Conservation (phyloP, 1,284 basidiomycete species). For the Veloboletus limbatus region DNA sequence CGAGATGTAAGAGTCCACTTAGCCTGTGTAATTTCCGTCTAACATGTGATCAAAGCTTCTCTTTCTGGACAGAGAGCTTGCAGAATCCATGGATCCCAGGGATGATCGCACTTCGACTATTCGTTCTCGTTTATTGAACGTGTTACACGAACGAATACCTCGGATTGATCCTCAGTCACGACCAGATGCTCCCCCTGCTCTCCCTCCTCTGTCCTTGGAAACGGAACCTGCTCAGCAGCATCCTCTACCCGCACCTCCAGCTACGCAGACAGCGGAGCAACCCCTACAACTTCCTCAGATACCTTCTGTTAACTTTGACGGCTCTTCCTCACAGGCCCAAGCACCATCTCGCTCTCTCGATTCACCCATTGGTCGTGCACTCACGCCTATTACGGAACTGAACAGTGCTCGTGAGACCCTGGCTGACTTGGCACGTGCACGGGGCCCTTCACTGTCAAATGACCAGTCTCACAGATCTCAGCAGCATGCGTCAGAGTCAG, state of each 20-base stretch:
- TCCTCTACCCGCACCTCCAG: slow-evolving; percentile 9
- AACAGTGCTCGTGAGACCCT: slow-evolving; percentile 33
- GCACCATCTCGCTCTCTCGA: slow-evolving; percentile 21
- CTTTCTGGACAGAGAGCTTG: slow-evolving; percentile 86
- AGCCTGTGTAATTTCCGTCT: slow-evolving; percentile 8
- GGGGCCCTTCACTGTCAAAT: slow-evolving; percentile 22
- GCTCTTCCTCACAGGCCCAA: slow-evolving; percentile 17
- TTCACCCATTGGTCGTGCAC: slow-evolving; percentile 20
- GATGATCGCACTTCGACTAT: slow-evolving; percentile 74
- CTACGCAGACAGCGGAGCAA: slow-evolving; percentile 20
- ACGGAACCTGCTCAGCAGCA: slow-evolving; percentile 23
- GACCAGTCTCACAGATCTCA: slow-evolving; percentile 20
- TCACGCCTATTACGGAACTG: slow-evolving; percentile 50
- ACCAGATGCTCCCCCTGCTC: slow-evolving; percentile 15
- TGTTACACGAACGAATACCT: slow-evolving; percentile 68
- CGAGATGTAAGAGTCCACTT: slow-evolving; percentile 58
- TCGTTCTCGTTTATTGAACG: slow-evolving; percentile 58
- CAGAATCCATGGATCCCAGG: slow-evolving; percentile 75
- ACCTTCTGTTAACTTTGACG: slow-evolving; percentile 47
- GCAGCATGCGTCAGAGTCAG: slow-evolving; percentile 20
- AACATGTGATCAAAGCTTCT: slow-evolving; percentile 52
- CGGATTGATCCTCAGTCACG: slow-evolving; percentile 29
- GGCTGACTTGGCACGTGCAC: slow-evolving; percentile 18
- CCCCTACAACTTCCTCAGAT: slow-evolving; percentile 37
- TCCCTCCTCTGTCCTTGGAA: slow-evolving; percentile 17